phyloP scores from a whole-genome alignment of 495 filamentous ascomycete genomes.

The Aspergillus ellipticus region DNA sequence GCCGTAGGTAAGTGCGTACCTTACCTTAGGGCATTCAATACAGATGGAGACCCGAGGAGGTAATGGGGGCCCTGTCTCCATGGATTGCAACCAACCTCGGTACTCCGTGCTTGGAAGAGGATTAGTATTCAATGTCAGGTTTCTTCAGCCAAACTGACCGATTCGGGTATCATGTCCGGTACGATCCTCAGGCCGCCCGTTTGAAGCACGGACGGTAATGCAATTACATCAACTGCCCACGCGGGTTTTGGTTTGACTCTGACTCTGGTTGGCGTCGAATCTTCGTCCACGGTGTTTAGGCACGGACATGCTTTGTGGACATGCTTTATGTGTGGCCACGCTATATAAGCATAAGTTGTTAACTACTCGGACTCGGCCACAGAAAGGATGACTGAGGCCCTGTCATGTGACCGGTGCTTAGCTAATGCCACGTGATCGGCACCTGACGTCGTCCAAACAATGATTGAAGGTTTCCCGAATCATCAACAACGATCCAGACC shows the following conservation, averaged over 20 bases:
- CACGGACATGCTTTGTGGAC: not conserved
- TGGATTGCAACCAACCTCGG: too few relatives aligned
- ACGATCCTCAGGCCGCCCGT: too few relatives aligned
- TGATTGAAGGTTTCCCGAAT: slow-evolving; percentile 1
- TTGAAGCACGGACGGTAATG: not conserved
- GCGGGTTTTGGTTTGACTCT: too few relatives aligned
- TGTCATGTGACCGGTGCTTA: not conserved
- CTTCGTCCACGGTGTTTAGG: too few relatives aligned
- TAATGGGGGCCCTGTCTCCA: too few relatives aligned
- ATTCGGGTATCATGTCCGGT: not conserved
- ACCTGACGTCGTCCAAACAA: slow-evolving; percentile 6
- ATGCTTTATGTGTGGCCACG: not conserved
- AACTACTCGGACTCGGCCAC: not conserved
- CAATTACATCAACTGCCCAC: not conserved
- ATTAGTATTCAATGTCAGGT: not conserved
- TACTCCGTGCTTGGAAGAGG: too few relatives aligned
- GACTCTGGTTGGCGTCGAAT: too few relatives aligned
- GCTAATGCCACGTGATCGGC: not conserved
- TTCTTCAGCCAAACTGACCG: not conserved
- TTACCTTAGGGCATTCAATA: too few relatives aligned
- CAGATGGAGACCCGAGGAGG: too few relatives aligned
- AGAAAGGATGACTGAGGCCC: not conserved
- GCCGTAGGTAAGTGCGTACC: too few relatives aligned
- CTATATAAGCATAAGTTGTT: not conserved
- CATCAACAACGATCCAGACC: not conserved